Evolutionary conservation across 352 stramenopile species (phyloP).

Genomic region (Phytophthora europaea): DNA sequence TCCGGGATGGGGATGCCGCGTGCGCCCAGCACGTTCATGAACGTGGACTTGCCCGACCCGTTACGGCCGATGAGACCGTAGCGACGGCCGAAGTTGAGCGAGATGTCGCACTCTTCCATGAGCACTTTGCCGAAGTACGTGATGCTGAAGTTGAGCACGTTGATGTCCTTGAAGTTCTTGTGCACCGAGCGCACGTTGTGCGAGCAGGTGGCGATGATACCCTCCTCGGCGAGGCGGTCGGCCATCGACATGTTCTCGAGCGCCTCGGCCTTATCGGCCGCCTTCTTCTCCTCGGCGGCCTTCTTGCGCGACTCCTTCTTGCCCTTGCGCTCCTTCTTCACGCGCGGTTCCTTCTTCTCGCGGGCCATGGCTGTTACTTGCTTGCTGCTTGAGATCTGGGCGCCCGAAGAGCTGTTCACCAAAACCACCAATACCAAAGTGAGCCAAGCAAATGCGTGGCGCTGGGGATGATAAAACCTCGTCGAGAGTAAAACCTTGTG

Average conservation of each 20-base stretch:
- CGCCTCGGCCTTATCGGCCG: conserved; percentile 67
- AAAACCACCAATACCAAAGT: conserved; percentile 46
- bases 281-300: conserved; percentile 82
- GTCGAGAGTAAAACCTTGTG: conserved; percentile 19
- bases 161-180: conserved; percentile 98
- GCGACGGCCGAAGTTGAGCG: conserved; percentile 98
- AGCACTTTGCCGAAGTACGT: conserved; percentile 97
- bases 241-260: conserved; percentile 80
- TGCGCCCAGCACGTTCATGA: conserved; percentile 97
- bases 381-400: conserved; percentile 17
- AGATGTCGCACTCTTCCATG: conserved; percentile 96
- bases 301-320: conserved; percentile 88
- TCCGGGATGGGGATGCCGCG: conserved; percentile 95
- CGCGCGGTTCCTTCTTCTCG: conserved; percentile 64
- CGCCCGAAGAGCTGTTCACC: conserved; percentile 27
- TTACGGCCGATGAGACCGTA: conserved; percentile 98
- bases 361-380: conserved; percentile 27
- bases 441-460: conserved; percentile 30
- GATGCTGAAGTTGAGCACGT: conserved; percentile 97
- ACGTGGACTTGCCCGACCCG: conserved; percentile 96
- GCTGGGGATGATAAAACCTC: conserved; percentile 22
- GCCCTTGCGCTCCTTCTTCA: conserved; percentile 81
- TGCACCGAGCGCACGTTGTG: conserved; percentile 92
- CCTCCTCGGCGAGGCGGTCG: conserved; percentile 93
- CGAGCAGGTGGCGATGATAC: conserved; percentile 98